Base-by-base conservation (phyloP, 2,329 filamentous ascomycete genomes). In the Chrysosporium queenslandicum region DNA sequence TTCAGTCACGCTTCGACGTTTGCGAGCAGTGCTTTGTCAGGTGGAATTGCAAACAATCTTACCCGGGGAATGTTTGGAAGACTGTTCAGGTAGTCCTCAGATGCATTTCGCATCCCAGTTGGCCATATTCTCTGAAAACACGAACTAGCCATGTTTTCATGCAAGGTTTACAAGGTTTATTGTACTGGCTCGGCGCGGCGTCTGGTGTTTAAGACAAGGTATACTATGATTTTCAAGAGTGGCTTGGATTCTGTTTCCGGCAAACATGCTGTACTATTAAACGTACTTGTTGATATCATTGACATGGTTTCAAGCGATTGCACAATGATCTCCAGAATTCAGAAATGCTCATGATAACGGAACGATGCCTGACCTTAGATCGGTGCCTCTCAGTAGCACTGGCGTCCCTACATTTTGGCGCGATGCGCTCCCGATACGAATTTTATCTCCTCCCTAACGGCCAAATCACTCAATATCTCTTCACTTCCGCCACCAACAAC, bases 1-100 rank as follows among this genome's bases (percentile, higher is more conserved):
- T 76, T 76, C 59, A 74, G 74, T 55, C 74, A 83, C 59, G 81
- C 81, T 9, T 79, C 77, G 34, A 78, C 70, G 46, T 75, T 77
- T 56, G 78, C 79, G 5, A 78, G 74, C 41, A 73, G 71, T 37
- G 78, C 78, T 4, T 68, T 81, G 50, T 71, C 73, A 6, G 77
- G 77, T 41, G 73, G 76, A 2, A 67, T 80, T 52, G 75, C 77
- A 52, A 73, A 74, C 59, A 79, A 74, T 59, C 59, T 80, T 56
- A 77, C 77, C 7, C 71, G 76, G 36, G 76, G 76, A 23, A 68
- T 80, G 68, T 67, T 80, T 56, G 75, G 76, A 59, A 73, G 74
- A 58, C 64, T 78, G 55, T 80, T 80, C 64, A 72, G 73, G 59
- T 72, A 64, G 41, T 20, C 8, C 16, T n/a, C n/a, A 16, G 29